These are phyloP conservation scores for Mycena galericulata DNA, from an alignment of 768 basidiomycete species.

Conservation along the genomic window DNA sequence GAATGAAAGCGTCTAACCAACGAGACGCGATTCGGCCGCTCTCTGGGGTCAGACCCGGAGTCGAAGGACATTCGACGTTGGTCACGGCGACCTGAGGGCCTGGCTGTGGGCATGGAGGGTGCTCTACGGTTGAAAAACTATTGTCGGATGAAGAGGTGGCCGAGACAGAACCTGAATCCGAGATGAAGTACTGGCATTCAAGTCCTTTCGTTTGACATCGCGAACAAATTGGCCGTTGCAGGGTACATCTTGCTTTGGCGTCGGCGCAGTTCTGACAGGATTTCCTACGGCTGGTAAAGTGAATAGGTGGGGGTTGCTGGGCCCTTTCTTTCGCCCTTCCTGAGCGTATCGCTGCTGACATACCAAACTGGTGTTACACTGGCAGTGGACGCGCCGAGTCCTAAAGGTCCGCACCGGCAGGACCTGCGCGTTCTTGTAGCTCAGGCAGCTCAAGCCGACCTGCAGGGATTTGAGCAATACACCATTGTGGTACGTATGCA, in stretches of 20 bases:
- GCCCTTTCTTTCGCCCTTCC: too few species aligned
- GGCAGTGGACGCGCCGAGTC: too few species aligned
- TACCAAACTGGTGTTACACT: too few species aligned
- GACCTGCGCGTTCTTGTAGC: too few species aligned
- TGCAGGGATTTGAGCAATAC: too few species aligned
- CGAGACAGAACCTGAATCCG: not conserved
- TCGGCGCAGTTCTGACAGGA: slow-evolving; percentile 27
- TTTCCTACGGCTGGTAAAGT: slow-evolving; percentile 20
- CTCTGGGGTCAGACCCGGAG: not conserved
- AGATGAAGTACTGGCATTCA: slow-evolving; percentile 1
- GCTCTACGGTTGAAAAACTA: not conserved
- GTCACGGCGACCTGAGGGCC: too few species aligned
- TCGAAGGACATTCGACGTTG: not conserved
- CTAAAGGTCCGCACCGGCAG: too few species aligned
- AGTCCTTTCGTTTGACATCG: slow-evolving; percentile 16
- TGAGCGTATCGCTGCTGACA: too few species aligned
- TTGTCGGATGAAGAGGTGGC: not conserved
- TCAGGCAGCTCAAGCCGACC: too few species aligned
- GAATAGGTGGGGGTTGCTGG: not conserved
- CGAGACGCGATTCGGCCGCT: slow-evolving; percentile 26
- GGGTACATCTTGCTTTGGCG: slow-evolving; percentile 27
- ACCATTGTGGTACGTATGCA: too few species aligned
- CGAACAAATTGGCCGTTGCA: slow-evolving; percentile 24
- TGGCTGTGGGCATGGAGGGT: not conserved
- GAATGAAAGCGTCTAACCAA: slow-evolving; percentile 25